Conservation (phyloP, 495 filamentous ascomycete species). For the Aspergillus sclerotioniger region DNA sequence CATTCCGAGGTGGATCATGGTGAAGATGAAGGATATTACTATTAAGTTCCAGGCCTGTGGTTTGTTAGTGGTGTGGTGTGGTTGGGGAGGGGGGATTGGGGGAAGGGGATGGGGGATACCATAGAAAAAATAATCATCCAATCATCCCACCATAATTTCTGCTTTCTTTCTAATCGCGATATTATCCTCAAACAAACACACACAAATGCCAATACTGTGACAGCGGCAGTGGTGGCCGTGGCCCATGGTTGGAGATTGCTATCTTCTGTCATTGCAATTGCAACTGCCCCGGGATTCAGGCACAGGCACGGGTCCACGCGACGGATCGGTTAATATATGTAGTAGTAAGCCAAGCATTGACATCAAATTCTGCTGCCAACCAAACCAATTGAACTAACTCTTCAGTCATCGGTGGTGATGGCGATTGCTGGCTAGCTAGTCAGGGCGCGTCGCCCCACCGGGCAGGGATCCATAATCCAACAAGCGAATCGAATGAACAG, state of each 20-base stretch:
- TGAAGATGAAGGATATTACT: slow-evolving; percentile 33
- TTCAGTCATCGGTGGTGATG: too few relatives aligned
- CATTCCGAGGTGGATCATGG: slow-evolving; percentile 32
- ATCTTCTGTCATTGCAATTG: slow-evolving; percentile 9
- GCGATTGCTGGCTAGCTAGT: neutral
- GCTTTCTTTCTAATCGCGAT: slow-evolving; percentile 27
- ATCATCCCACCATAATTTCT: slow-evolving; percentile 42
- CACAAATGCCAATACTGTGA: slow-evolving; percentile 32
- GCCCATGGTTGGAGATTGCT: slow-evolving; percentile 34
- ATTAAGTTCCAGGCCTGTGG: slow-evolving; percentile 31
- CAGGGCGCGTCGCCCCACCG: neutral
- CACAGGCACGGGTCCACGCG: neutral
- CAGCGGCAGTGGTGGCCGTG: slow-evolving; percentile 28
- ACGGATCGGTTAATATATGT: neutral
- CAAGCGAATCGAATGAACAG: too few relatives aligned
- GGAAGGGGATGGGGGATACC: slow-evolving; percentile 24
- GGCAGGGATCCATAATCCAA: too few relatives aligned
- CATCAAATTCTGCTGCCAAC: neutral
- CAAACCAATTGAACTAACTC: too few relatives aligned
- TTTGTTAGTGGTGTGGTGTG: neutral
- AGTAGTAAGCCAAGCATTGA: neutral
- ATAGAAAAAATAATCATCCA: slow-evolving; percentile 37
- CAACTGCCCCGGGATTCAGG: neutral
- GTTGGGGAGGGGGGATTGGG: too few relatives aligned
- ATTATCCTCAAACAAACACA: slow-evolving; percentile 34